Conservation (phyloP, 495 filamentous ascomycete species). For the Podospora appendiculata region DNA sequence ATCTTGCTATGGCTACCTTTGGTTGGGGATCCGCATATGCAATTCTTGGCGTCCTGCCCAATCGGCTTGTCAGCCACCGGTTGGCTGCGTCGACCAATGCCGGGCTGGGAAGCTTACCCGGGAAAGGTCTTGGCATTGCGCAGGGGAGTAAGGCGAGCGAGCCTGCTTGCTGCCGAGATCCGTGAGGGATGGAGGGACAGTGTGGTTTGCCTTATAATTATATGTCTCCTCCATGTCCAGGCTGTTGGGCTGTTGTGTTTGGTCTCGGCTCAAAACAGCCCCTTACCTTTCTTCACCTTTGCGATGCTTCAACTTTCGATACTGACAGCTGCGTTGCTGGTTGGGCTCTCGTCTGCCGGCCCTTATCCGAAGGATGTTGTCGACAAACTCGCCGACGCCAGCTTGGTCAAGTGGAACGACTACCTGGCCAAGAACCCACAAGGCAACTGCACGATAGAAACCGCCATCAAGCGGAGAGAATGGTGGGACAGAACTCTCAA, state of each 20-base stretch:
- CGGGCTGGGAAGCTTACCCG: not conserved
- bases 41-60: not conserved
- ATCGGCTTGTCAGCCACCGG: too few relatives aligned
- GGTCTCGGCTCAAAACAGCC: too few relatives aligned
- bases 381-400: slow-evolving; percentile 7
- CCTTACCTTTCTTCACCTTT: too few relatives aligned
- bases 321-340: not conserved
- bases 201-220: not conserved
- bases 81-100: not conserved
- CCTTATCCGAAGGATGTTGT: slow-evolving; percentile 12
- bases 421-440: slow-evolving; percentile 20
- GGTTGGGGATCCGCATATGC: not conserved
- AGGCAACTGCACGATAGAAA: slow-evolving; percentile 14
- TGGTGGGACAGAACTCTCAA: slow-evolving; percentile 6
- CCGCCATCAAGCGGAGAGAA: slow-evolving; percentile 11
- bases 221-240: too few relatives aligned
- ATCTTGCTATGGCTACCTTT: not conserved
- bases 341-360: not conserved
- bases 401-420: slow-evolving; percentile 12
- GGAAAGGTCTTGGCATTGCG: not conserved
- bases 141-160: not conserved
- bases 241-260: too few relatives aligned
- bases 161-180: not conserved
- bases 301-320: not conserved
- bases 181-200: not conserved